These are phyloP conservation scores for Phytophthora crassamura DNA, from an alignment of 352 stramenopile species.

Conservation along the genomic window DNA sequence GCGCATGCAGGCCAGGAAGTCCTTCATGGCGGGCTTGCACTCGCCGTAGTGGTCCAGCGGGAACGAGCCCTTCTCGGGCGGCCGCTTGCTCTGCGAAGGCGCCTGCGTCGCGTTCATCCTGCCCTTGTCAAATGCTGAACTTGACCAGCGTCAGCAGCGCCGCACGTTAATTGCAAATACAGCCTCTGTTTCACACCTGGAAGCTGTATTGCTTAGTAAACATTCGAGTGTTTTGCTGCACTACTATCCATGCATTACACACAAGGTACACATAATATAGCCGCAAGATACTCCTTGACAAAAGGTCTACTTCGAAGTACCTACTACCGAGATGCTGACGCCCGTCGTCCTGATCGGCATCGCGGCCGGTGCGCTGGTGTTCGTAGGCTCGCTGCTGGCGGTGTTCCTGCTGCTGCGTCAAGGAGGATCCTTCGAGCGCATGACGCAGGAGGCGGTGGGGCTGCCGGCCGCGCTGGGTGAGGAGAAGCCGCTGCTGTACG, in stretches of 20 bases:
- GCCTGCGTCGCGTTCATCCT: constrained; percentile 85
- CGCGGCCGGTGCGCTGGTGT: constrained; percentile 82
- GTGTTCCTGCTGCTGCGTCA: constrained; percentile 87
- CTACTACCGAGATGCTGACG: constrained; percentile 58
- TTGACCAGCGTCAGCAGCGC: neutral
- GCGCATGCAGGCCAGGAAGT: constrained; percentile 87
- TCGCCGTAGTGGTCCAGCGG: constrained; percentile 91
- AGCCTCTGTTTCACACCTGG: neutral
- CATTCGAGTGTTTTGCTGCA: neutral
- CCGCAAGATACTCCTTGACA: constrained; percentile 10
- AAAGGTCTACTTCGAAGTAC: too few species aligned
- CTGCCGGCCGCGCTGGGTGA: constrained; percentile 64
- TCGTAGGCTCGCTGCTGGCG: constrained; percentile 78
- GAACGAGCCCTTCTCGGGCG: constrained; percentile 92
- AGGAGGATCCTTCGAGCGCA: constrained; percentile 90
- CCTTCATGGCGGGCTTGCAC: constrained; percentile 90
- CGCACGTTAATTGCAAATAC: constrained; percentile 19
- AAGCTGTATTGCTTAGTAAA: neutral
- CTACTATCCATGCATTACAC: constrained; percentile 1
- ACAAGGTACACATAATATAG: neutral
- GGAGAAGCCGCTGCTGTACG: constrained; percentile 87
- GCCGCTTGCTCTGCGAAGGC: constrained; percentile 72
- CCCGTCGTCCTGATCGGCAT: constrained; percentile 75
- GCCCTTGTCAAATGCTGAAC: neutral
- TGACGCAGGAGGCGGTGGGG: constrained; percentile 78